A percentile compares a stretch with the other conserved stretches of the same genome.
Evolutionary conservation across 441 rosid species (phyloP).

Genomic region (Biscutella auriculata): DNA sequence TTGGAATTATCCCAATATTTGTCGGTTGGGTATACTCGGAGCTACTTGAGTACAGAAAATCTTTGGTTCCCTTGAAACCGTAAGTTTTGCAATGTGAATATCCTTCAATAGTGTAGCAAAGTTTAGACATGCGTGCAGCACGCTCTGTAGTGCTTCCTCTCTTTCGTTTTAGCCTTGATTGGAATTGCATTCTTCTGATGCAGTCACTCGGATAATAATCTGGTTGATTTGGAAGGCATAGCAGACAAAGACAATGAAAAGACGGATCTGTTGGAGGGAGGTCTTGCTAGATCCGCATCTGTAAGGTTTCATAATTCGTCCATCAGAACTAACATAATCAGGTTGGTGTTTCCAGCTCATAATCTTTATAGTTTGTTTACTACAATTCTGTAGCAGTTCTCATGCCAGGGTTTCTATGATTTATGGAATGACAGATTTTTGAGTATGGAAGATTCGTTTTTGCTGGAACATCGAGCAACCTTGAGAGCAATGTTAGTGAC

Average conservation of each 20-base stretch:
- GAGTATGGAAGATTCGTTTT: constrained; percentile 80
- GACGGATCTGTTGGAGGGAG: constrained; percentile 82
- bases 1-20: constrained; percentile 22
- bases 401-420: constrained; percentile 1
- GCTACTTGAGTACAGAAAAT: constrained; percentile 21
- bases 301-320: constrained; percentile 49
- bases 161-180: neutral
- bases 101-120: neutral
- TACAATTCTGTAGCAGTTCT: neutral
- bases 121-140: neutral
- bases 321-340: constrained; percentile 54
- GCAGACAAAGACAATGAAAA: constrained; percentile 68
- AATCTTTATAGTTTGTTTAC: neutral
- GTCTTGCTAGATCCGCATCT: constrained; percentile 69
- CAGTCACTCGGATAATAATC: constrained; percentile 86
- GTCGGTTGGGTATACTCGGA: constrained; percentile 27
- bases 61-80: constrained; percentile 19
- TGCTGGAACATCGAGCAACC: constrained; percentile 78
- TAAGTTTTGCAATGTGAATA: constrained; percentile 14
- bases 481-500: constrained; percentile 72
- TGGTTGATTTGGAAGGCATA: constrained; percentile 56
- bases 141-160: neutral
- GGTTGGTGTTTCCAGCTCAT: constrained; percentile 32
- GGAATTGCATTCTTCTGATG: constrained; percentile 14
- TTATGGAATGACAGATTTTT: constrained; percentile 40